Evolutionary conservation across 495 filamentous ascomycete species (phyloP).

Genomic region (Delitschia confertaspora): DNA sequence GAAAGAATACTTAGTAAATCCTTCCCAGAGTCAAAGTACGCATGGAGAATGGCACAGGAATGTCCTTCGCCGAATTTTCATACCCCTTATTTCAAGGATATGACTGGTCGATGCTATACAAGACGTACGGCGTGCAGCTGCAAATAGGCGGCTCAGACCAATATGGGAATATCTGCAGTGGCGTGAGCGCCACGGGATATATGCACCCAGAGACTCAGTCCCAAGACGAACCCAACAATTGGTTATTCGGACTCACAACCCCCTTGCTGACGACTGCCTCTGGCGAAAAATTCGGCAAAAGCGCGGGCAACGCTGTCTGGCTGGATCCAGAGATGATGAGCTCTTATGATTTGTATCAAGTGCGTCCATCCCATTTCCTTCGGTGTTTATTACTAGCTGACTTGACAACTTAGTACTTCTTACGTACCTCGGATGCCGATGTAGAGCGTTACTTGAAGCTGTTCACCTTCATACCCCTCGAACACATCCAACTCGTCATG

Average conservation of each 20-base stretch:
- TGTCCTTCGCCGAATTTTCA: conserved; percentile 87
- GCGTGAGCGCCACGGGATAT: conserved; percentile 72
- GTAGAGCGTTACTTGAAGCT: conserved; percentile 75
- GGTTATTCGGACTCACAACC: conserved; percentile 76
- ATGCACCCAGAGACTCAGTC: conserved; percentile 41
- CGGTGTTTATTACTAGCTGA: conserved; percentile 4
- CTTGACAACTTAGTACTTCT: conserved; percentile 56
- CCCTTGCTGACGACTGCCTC: conserved; percentile 78
- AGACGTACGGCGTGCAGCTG: conserved; percentile 53
- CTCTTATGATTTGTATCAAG: conserved; percentile 76
- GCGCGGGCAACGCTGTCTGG: conserved; percentile 90
- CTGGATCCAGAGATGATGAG: conserved; percentile 72
- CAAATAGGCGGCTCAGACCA: conserved; percentile 95
- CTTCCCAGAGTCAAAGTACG: conserved; percentile 64
- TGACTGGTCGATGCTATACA: conserved; percentile 86
- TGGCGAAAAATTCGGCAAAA: conserved; percentile 92
- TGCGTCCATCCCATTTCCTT: conserved; percentile 30
- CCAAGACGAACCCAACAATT: conserved; percentile 25
- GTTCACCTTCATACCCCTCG: conserved; percentile 77
- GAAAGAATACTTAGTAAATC: conserved; percentile 18
- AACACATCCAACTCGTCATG: conserved; percentile 56
- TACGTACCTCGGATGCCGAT: conserved; percentile 70
- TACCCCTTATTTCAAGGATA: conserved; percentile 94
- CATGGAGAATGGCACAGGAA: conserved; percentile 71
- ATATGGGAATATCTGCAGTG: conserved; percentile 90